These are phyloP conservation scores for Pythium sp. DNA, from an alignment of 352 stramenopile genomes.

Conservation along the genomic window DNA sequence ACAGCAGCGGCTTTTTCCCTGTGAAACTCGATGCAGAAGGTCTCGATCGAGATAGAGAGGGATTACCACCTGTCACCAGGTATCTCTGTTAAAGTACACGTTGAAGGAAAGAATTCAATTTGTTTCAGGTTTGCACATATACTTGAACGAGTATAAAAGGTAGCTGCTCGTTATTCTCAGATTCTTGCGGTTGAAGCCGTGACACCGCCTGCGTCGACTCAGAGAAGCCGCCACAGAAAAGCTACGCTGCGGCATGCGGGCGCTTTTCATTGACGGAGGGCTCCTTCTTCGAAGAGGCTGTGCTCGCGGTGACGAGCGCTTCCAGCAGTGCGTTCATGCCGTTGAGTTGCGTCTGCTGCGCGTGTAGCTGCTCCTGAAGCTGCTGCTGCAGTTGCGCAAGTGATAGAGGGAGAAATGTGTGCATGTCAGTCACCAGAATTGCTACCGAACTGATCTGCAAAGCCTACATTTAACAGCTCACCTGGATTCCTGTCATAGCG, in stretches of 20 bases:
- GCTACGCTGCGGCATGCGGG: conserved; percentile 4
- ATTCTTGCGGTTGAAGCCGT: neutral
- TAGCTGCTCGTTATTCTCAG: neutral
- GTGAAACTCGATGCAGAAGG: neutral
- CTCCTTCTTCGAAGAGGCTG: neutral
- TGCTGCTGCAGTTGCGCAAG: conserved; percentile 22
- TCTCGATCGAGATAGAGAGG: conserved; percentile 1
- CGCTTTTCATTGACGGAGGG: neutral
- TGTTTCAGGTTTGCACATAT: neutral
- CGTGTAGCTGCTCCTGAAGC: conserved; percentile 31
- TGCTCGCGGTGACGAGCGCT: conserved; percentile 5
- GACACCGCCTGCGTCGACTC: neutral
- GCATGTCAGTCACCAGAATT: neutral
- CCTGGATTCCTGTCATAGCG: conserved; percentile 30
- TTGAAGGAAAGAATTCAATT: neutral
- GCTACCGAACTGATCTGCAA: too few species aligned
- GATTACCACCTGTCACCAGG: neutral
- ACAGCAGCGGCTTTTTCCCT: neutral
- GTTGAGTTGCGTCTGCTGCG: conserved; percentile 42
- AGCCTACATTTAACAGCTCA: conserved; percentile 11
- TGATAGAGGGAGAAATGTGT: neutral
- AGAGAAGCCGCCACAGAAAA: neutral
- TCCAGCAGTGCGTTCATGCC: conserved; percentile 34
- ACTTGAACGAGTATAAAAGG: neutral
- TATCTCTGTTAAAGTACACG: neutral